phyloP scores from a whole-genome alignment of 768 basidiomycete genomes.

The Termitomyces heimii region DNA sequence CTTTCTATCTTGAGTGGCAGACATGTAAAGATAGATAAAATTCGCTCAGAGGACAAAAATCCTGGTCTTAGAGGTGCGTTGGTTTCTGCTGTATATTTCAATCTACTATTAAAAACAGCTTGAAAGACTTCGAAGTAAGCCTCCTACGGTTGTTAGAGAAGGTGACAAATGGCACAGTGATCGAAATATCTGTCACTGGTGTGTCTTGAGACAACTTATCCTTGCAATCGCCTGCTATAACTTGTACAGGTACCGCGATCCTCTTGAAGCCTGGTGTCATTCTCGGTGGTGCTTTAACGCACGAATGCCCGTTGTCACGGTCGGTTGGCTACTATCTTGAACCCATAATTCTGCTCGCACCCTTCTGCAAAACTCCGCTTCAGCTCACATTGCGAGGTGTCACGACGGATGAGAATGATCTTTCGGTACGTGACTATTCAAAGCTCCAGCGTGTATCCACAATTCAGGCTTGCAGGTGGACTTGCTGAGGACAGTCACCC shows the following conservation, averaged over 20 bases:
- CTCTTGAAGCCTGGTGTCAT: conserved; percentile 92
- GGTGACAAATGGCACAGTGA: conserved; percentile 86
- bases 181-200: conserved; percentile 97
- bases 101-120: not conserved
- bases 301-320: conserved; percentile 86
- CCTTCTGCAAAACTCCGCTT: conserved; percentile 86
- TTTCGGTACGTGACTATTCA: conserved; percentile 53
- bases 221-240: not conserved
- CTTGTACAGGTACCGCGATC: conserved; percentile 75
- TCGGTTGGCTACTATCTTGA: conserved; percentile 95
- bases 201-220: not conserved
- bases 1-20: conserved; percentile 89
- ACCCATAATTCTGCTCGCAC: conserved; percentile 82
- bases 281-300: conserved; percentile 70
- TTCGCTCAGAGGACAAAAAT: conserved; percentile 88
- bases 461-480: conserved; percentile 57
- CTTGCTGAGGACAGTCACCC: conserved; percentile 80
- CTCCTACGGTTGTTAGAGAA: conserved; percentile 84
- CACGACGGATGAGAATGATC: conserved; percentile 88
- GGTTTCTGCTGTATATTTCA: not conserved
- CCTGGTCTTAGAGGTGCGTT: conserved; percentile 83
- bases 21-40: conserved; percentile 76
- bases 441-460: not conserved
- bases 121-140: conserved; percentile 86
- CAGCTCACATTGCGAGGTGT: conserved; percentile 81